Evolutionary conservation across 306 rosid species (phyloP).

Genomic region (Trifolium dubium): DNA sequence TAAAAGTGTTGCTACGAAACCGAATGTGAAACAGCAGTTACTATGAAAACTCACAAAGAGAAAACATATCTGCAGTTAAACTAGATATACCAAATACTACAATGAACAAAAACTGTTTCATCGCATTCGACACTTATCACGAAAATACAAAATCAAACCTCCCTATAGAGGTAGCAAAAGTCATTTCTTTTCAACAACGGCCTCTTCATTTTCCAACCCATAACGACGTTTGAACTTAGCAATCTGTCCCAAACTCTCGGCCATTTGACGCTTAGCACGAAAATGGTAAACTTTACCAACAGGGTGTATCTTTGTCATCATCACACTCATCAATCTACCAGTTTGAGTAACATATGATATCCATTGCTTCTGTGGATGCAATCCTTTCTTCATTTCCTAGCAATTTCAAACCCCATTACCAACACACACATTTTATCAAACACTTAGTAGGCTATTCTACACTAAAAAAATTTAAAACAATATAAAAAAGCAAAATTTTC

Average conservation of each 20-base stretch:
- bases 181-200: constrained; percentile 49
- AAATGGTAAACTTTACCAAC: constrained; percentile 90
- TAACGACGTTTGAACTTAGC: constrained; percentile 91
- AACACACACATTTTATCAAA: constrained; percentile 45
- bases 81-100: neutral
- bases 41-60: neutral
- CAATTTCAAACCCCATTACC: constrained; percentile 25
- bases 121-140: too few species aligned
- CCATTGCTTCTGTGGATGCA: constrained; percentile 98
- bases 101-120: constrained; percentile 18
- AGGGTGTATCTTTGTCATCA: constrained; percentile 91
- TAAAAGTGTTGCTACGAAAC: neutral
- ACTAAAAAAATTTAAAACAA: neutral
- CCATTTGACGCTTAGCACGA: constrained; percentile 86
- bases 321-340: constrained; percentile 83
- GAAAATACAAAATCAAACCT: constrained; percentile 33
- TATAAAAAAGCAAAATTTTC: neutral
- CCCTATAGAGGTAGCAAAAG: neutral
- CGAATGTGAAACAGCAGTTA: constrained; percentile 3
- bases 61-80: constrained; percentile 3
- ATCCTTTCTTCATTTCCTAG: constrained; percentile 80
- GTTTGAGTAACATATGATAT: constrained; percentile 85
- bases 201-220: constrained; percentile 50
- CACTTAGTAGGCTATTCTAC: constrained; percentile 34
- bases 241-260: constrained; percentile 80